Evolutionary conservation across 2,329 filamentous ascomycete species (phyloP), one percentile per base, ranked within the genome.

Genomic region (Aschersonia sp.): DNA sequence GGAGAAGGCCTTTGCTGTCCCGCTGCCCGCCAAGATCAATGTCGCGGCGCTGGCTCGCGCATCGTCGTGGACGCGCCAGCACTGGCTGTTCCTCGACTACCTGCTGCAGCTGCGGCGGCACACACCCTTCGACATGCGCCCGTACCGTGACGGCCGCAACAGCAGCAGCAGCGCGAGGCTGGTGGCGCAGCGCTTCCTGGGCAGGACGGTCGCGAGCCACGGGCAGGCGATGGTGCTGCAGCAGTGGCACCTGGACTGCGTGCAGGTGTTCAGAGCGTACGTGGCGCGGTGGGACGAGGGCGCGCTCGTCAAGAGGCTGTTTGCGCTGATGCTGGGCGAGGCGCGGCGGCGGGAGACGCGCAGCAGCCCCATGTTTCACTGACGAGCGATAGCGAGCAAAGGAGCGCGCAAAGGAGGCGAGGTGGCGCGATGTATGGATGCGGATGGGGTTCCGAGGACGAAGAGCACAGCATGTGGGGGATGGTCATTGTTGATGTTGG

Each of bases 201-300:
- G 74, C 48, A 73, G 70, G 55, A 65, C 63, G 30, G 69, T 78
- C 48, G 57, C 59, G 30, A 67, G 70, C 31, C 67, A 71, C 37
- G 71, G 67, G 43, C 63, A 69, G 56, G 58, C 60, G 5, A 63
- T 79, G 62, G 51, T 62, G 29, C 62, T 80, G 14, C 68, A 77
- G 58, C 57, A 64, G 48, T 79, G 75, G 75, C 76, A 80, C 50
- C 59, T 79, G 14, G 75, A 79, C 49, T 67, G 77, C 47, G 67
- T 79, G 30, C 71, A 77, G 49, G 74, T 70, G 4, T 79, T 79
- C 54, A 62, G 60, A 48, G 56, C 56, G 10, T 64, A 71, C 49
- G 65, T 75, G 3, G 68, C 68, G 14, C 66, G 62, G 8, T 79
- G 74, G 74, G 67, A 71, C 29, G 74, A 71, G 53, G 61, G 54